Evolutionary conservation across 768 basidiomycete genomes (phyloP), one percentile per base, ranked within the genome.

Genomic region (Amanita pallidorosea): DNA sequence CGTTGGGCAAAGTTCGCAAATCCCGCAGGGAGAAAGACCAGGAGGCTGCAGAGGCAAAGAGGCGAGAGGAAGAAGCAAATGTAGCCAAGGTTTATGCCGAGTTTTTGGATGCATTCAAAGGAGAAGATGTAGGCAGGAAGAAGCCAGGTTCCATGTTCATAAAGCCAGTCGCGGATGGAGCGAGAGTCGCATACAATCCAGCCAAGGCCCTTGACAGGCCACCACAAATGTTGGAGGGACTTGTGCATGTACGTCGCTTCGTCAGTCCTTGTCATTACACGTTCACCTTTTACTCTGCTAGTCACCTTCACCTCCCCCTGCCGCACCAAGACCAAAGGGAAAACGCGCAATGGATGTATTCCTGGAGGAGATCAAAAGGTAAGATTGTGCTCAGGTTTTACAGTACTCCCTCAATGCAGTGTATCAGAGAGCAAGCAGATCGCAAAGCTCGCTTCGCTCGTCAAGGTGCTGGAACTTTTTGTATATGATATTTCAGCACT

Each of bases 321-420:
- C 63, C 20, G 69, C 64, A 5, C 76, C 82, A 1, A 91, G 83
- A 62, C 83, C 88, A 0, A 96, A 91, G 63, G 96, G 96, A 2
- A 96, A 91, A 63, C 80, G 95, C 46, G 91, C 88, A 1, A 98
- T 98, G 91, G 94, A 97, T 65, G 67, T 84, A 2, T 99, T 98
- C 63, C 71, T 99, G 46, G 93, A 96, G 59, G 93, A 99, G 69
- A 90, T 99, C 53, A 98, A 98, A 69, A 80, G 80, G 95, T 87
- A 43, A 18, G 71, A 52, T 37, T 12, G 17, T 18, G 13, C 36
- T 7, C 17, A 29, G 33, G 11, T 7, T 46, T 46, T 4, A 27
- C 25, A 44, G 55, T 33, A 3, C 45, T 18, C 15, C 12, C 37
- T 46, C 37, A 22, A 52, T 38, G 51, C 25, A 8, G 17, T 40